Percentiles rank a stretch among this genome's conserved stretches.
Evolutionary conservation across 2,329 filamentous ascomycete genomes (phyloP).

Genomic region (Curvularia eragrostidis): DNA sequence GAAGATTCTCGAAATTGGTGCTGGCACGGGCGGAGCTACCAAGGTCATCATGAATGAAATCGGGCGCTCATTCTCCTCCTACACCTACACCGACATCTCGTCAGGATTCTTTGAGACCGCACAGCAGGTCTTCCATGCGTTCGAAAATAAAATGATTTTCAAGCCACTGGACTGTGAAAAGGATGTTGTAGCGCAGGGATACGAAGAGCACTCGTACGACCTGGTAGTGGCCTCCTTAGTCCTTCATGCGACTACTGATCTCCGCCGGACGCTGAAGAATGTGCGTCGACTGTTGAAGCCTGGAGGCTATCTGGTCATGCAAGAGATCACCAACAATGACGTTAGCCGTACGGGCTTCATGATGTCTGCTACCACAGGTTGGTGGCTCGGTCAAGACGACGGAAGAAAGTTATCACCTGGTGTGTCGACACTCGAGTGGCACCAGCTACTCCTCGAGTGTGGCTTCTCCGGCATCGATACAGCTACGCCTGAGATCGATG

Average conservation of each 20-base stretch:
- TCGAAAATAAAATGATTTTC: conserved; percentile 8
- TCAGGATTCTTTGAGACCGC: not conserved
- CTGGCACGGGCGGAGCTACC: conserved; percentile 10
- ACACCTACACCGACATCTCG: conserved; percentile 27
- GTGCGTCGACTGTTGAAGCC: conserved; percentile 37
- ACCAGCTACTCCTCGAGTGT: no score
- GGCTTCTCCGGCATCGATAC: no score
- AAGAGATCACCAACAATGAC: conserved; percentile 20
- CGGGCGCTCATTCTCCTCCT: conserved; percentile 10
- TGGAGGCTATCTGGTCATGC: conserved; percentile 54
- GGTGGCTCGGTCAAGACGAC: conserved; percentile 43
- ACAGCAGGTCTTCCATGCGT: not conserved
- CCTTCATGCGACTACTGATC: conserved; percentile 18
- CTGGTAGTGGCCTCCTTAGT: conserved; percentile 28
- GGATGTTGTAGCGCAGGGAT: no score
- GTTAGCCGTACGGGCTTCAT: not conserved
- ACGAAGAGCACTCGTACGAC: conserved; percentile 17
- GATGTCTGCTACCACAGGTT: conserved; percentile 45
- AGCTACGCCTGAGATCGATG: no score
- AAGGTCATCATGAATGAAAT: conserved; percentile 13
- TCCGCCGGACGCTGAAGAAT: conserved; percentile 16
- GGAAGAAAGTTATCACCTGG: no score
- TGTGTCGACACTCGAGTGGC: no score
- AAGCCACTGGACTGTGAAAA: not conserved
- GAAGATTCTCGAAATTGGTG: conserved; percentile 3